These are phyloP conservation scores for Suhomyces kunorum DNA, from an alignment of 1,139 yeast genomes.

Conservation along the genomic window DNA sequence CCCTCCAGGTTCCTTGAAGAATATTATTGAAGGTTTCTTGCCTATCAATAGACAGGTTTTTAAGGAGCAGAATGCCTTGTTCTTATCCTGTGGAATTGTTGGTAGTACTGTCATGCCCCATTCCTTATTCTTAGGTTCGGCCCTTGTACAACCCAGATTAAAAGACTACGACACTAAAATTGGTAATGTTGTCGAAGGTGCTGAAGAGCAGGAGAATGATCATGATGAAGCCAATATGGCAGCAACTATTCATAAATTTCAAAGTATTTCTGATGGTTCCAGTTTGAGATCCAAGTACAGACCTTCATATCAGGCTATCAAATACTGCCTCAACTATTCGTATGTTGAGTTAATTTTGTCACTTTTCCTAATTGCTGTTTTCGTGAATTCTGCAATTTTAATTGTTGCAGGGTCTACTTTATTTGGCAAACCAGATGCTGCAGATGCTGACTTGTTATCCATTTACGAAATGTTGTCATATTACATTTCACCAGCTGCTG, in stretches of 20 bases:
- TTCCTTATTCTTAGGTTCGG: constrained; percentile 72
- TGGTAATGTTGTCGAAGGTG: constrained; percentile 30
- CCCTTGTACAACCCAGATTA: constrained; percentile 71
- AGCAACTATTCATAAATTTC: constrained; percentile 31
- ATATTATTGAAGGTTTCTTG: constrained; percentile 58
- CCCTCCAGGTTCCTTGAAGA: constrained; percentile 34
- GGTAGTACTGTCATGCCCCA: constrained; percentile 90
- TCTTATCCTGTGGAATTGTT: constrained; percentile 68
- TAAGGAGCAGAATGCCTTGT: constrained; percentile 57
- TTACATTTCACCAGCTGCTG: constrained; percentile 69
- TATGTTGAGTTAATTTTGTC: constrained; percentile 66
- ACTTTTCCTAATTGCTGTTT: constrained; percentile 70
- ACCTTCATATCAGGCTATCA: constrained; percentile 67
- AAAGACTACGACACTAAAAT: constrained; percentile 61
- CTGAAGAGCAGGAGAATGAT: constrained; percentile 5
- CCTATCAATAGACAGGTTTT: constrained; percentile 54
- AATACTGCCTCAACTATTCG: constrained; percentile 66
- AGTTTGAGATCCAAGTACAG: constrained; percentile 39
- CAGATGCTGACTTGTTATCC: constrained; percentile 72
- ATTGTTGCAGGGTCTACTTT: constrained; percentile 76
- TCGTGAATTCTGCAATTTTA: constrained; percentile 76
- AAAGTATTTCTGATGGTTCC: constrained; percentile 41
- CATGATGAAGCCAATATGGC: constrained; percentile 24
- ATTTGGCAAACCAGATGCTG: constrained; percentile 63
- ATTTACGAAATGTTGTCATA: constrained; percentile 59